Conservation (phyloP, 345 rosid genomes). For the Acer negundo region DNA sequence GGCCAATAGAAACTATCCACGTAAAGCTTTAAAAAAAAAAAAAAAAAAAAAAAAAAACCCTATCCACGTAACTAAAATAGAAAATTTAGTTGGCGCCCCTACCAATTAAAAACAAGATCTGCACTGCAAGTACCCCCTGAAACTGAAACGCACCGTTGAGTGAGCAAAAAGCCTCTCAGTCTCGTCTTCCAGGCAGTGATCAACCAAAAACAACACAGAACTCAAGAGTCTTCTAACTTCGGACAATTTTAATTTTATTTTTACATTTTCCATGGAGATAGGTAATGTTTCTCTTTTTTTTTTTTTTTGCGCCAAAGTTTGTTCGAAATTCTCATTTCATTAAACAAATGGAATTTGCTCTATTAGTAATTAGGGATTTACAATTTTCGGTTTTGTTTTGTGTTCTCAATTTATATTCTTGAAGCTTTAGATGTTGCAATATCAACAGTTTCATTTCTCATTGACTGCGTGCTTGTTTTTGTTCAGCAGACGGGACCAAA, state of each 20-base stretch:
- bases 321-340: background rate
- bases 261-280: slow-evolving; percentile 7
- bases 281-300: background rate
- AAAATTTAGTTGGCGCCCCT: background rate
- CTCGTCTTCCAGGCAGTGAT: slow-evolving; percentile 4
- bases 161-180: background rate
- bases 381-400: background rate
- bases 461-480: background rate
- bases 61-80: background rate
- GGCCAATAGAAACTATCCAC: too few species aligned
- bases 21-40: background rate
- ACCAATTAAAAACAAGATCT: background rate
- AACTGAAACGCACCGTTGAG: background rate
- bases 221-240: background rate
- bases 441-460: background rate
- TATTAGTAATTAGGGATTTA: slow-evolving; percentile 7
- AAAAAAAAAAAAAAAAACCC: background rate
- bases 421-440: background rate
- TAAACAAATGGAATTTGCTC: background rate
- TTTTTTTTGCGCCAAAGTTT: background rate
- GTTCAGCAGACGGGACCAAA: slow-evolving; percentile 14
- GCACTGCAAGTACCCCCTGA: background rate
- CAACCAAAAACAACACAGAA: background rate
- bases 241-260: background rate
- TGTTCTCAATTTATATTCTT: background rate